A percentile compares a stretch with the other conserved stretches of the same genome.
These are phyloP conservation scores for Paracorniculantispora psalliotae DNA, from an alignment of 2,329 filamentous ascomycete species.

Conservation along the genomic window DNA sequence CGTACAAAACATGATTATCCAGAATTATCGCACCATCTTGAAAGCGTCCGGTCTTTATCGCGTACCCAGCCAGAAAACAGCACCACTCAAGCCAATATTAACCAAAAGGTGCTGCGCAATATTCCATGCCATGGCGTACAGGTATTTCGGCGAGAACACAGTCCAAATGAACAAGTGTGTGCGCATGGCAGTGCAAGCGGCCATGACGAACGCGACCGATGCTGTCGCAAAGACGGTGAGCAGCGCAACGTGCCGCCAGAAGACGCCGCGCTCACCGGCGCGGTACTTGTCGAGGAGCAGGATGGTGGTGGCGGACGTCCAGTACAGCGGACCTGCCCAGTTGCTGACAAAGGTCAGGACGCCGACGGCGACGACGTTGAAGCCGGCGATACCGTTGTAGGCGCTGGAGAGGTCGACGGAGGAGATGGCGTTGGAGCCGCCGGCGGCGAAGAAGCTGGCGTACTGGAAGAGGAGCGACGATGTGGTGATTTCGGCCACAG, in stretches of 20 bases:
- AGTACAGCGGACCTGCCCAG: slow-evolving; percentile 89
- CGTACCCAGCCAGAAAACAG: slow-evolving; percentile 50
- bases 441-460: slow-evolving; percentile 81
- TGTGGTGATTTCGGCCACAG: slow-evolving; percentile 56
- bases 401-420: slow-evolving; percentile 92
- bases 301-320: slow-evolving; percentile 62
- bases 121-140: slow-evolving; percentile 88
- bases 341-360: slow-evolving; percentile 81
- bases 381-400: slow-evolving; percentile 84
- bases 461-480: slow-evolving; percentile 74
- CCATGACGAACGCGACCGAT: slow-evolving; percentile 73
- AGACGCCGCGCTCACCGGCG: slow-evolving; percentile 27
- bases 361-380: slow-evolving; percentile 77
- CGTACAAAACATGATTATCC: neutral
- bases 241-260: slow-evolving; percentile 51
- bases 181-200: slow-evolving; percentile 74
- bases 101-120: slow-evolving; percentile 73
- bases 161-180: slow-evolving; percentile 98
- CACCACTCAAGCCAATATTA: slow-evolving; percentile 59
- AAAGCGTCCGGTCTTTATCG: slow-evolving; percentile 14
- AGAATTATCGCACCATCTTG: too few relatives aligned
- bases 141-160: slow-evolving; percentile 93
- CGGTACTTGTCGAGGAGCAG: slow-evolving; percentile 44
- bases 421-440: slow-evolving; percentile 90
- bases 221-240: slow-evolving; percentile 66